A percentile compares a stretch with the other conserved stretches of the same genome.
Conservation (phyloP, 768 basidiomycete species). For the Lanmaoa rubissima region DNA sequence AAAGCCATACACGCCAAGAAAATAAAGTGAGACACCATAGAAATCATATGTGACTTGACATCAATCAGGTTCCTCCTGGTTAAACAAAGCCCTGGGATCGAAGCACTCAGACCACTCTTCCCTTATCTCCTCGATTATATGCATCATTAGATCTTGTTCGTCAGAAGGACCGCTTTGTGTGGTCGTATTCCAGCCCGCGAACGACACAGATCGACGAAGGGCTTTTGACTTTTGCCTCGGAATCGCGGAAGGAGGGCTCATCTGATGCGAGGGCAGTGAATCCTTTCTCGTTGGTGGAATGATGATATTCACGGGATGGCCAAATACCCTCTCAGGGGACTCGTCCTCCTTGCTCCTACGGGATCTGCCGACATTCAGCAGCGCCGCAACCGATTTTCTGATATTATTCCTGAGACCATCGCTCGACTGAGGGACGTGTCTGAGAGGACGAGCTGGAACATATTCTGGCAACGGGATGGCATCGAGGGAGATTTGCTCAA, state of each 20-base stretch:
- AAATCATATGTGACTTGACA: neutral
- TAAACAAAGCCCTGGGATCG: conserved; percentile 18
- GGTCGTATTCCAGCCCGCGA: conserved; percentile 11
- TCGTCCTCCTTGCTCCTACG: conserved; percentile 1
- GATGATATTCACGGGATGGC: conserved; percentile 13
- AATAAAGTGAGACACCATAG: neutral
- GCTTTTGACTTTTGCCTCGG: neutral
- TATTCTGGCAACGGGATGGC: conserved; percentile 8
- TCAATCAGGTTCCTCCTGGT: conserved; percentile 9
- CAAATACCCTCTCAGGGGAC: conserved; percentile 12
- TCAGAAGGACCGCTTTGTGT: neutral
- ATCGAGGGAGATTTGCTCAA: conserved; percentile 13
- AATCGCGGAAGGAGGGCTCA: neutral
- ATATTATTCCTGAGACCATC: conserved; percentile 4
- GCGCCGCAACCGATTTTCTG: conserved; percentile 1
- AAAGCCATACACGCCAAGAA: neutral
- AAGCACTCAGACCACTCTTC: conserved; percentile 15
- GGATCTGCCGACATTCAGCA: conserved; percentile 4
- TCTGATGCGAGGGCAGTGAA: conserved; percentile 7
- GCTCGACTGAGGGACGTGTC: conserved; percentile 3
- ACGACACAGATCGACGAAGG: conserved; percentile 30
- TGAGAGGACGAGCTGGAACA: conserved; percentile 6
- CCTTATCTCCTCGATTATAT: conserved; percentile 20
- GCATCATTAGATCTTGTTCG: conserved; percentile 11
- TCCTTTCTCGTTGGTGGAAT: conserved; percentile 15